Evolutionary conservation across 164 flowering plant species (phyloP), one percentile per base, ranked within the genome.

Genomic region (Liquidambar formosana): DNA sequence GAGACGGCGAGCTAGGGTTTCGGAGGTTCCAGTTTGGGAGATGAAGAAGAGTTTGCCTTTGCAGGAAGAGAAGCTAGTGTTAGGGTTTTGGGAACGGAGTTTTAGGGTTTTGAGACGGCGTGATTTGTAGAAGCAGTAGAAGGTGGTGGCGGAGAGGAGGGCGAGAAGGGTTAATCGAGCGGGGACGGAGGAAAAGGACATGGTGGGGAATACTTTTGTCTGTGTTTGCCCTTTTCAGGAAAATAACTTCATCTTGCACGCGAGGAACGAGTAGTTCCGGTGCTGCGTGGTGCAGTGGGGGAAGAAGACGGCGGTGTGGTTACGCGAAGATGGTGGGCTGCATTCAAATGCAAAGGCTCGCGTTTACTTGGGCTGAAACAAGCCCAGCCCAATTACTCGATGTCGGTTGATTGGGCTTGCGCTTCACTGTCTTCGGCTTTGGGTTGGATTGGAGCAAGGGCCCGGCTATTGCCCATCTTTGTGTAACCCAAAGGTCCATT

Each of bases 11-110:
- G 98, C 97, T 73, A 96, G 87, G 82, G 88, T 49, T 80, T 89
- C 84, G 65, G 98, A 92, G 45, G 97, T 96, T 28, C 92, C 92
- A 1, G 99, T 89, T 66, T 93, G 92, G 57, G 98, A 90, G 8
- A 88, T 66, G 78, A 82, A 96, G 76, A 96, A 80, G 58, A 91
- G 77, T 71, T 96, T 96, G 25, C 86, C 86, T 43, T 59, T 77
- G 11, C 65, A 28, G 60, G 61, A 27, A 16, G 75, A 33, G 16
- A 65, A 14, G 8, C 18, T 67, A 38, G 80, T 46, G 25, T 52
- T 67, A 70, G 81, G 77, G 73, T 71, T 69, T n/a, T 21, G 65
- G 56, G 73, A 71, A 57, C 46, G 56, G 71, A 69, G 77, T 27
- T 47, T 74, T 38, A 75, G 84, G 62, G 49, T 73, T 46, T 73